Evolutionary conservation across 768 basidiomycete genomes (phyloP), one percentile per base, ranked within the genome.

Genomic region (Psilocybe azurescens): DNA sequence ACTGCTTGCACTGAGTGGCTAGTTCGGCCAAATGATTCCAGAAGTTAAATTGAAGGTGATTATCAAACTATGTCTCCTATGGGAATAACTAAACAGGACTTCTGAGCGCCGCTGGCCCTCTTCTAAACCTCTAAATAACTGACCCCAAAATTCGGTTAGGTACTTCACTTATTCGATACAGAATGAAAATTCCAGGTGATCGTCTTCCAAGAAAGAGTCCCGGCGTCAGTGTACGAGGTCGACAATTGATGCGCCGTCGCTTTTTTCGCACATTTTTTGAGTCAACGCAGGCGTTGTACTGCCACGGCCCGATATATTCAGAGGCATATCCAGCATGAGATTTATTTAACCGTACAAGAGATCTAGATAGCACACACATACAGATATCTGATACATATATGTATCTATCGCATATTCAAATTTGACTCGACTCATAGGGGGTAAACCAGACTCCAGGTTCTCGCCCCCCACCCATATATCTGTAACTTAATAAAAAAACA

Each of bases 271-370:
- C 33, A 36, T 36, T 36, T 36, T 36, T 36, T 24, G 24, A 24
- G 24, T 24, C 24, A 24, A 24, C 24, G 2, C 24, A 11, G 6
- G 33, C 33, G 33, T 36, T 36, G 33, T 11, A 7, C 11, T 36
- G 33, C 6, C 6, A 36, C 33, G 6, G 11, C 11, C 7, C 33
- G 6, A 7, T 36, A 36, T 24, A 18, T 18, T 18, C 28, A 3
- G 9, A 49, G 9, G 9, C 16, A 10, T 53, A 46, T 46, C 32
- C 33, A 36, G 33, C 11, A 36, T 51, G 52, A 59, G 52, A 48
- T 59, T 53, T 53, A 53, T 59, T 53, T 38, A 33, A 14, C 58
- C 51, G 39, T 53, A 18, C 30, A 44, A 11, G 8, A 59, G 52
- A 58, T 59, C 51, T 53, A 39, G 50, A 53, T 53, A 18, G 20